Evolutionary conservation across 495 filamentous ascomycete species (phyloP), one percentile per base, ranked within the genome.

Genomic region (Aspergillus hancockii): DNA sequence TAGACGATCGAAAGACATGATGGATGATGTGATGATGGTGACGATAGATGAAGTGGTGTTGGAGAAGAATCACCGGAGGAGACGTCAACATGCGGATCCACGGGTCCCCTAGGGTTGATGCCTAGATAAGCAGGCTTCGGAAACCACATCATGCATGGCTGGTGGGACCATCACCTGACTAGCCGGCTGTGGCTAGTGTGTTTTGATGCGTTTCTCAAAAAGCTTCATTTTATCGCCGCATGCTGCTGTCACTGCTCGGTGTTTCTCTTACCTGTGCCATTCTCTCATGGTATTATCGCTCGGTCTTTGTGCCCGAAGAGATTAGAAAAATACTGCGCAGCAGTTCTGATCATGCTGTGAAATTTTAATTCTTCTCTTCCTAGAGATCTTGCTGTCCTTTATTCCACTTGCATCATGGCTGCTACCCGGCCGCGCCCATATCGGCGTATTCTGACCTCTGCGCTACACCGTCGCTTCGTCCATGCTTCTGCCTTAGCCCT

Each of bases 1-100:
- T 63, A 93, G 81, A 57, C 89, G 90, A 72, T 96, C 88, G 75
- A 95, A 98, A 41, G 93, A 96, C 93, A 98, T 98, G 62, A 57
- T 74, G 67, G 36, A 21, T 16, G 40, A 38, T 58, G 38, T 40
- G 28, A 52, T 21, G 53, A 19, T 32, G 50, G 52, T 18, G 45
- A 52, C 13, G 46, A 40, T 28, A 40, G 59, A 52, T 59, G 43
- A 16, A 19, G 57, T 54, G 52, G 49, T 40, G 55, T 34, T 50
- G n/a, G 34, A 59, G 50, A 49, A 31, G 52, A 40, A 40, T 50
- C 49, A 55, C n/a, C 12, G 41, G 28, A 46, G 13, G 14, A 51
- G 32, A 38, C 45, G 28, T 49, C 45, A 54, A 43, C 23, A 41
- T 18, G 47, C 40, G 40, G 53, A 41, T 63, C 52, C 25, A 7